Conservation (phyloP, 2,329 filamentous ascomycete species). For the Onygenales sp. region DNA sequence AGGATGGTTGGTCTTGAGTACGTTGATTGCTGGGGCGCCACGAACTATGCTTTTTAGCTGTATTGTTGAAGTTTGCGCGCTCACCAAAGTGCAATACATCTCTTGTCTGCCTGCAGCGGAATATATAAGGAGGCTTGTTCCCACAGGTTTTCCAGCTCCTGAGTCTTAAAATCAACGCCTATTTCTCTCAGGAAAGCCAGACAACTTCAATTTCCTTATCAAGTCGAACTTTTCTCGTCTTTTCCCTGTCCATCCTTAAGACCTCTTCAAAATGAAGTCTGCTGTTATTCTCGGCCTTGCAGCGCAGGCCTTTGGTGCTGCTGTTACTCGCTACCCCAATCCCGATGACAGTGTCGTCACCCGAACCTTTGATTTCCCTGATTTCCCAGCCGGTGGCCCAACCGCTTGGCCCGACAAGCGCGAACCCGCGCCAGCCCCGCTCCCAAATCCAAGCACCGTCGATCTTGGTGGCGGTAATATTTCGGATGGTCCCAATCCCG, state of each 20-base stretch:
- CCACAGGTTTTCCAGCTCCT: no score
- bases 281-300: conserved; percentile 10
- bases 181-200: no score
- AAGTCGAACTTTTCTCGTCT: no score
- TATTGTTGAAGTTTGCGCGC: no score
- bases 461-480: background rate
- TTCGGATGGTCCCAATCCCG: conserved; percentile 20
- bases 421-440: background rate
- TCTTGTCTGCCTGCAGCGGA: no score
- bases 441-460: conserved; percentile 11
- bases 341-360: conserved; percentile 3
- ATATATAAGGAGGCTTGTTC: no score
- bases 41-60: no score
- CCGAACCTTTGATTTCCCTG: conserved; percentile 1
- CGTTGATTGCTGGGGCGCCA: no score
- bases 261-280: conserved; percentile 6
- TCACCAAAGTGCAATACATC: no score
- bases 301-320: conserved; percentile 14
- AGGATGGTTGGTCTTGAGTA: no score
- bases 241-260: background rate
- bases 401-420: conserved; percentile 1
- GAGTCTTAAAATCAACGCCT: no score
- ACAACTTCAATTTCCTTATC: no score
- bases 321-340: conserved; percentile 1
- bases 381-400: background rate